phyloP scores from a whole-genome alignment of 169 alveolate genomes.

The Eimeria sp. region DNA sequence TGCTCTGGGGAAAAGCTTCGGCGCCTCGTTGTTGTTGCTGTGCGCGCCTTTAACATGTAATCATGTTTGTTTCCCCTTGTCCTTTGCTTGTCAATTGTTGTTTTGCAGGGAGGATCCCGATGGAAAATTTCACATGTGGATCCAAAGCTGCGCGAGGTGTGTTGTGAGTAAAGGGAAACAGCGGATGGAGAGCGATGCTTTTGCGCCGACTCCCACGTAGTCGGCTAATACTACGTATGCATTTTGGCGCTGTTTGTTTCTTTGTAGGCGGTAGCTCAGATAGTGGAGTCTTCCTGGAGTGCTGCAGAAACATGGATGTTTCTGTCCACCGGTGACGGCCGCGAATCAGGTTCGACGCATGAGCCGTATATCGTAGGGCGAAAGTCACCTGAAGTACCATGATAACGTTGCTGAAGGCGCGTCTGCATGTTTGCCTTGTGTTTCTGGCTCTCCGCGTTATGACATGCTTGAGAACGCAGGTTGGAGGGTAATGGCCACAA shows the following conservation, averaged over 20 bases:
- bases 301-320: neutral
- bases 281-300: neutral
- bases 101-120: neutral
- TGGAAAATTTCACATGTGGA: neutral
- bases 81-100: neutral
- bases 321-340: neutral
- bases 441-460: neutral
- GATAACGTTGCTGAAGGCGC: neutral
- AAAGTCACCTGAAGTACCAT: neutral
- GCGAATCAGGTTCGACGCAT: neutral
- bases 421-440: neutral
- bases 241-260: neutral
- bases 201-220: neutral
- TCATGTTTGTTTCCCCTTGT: neutral
- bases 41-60: too few species aligned
- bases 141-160: neutral
- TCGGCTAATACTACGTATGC: neutral
- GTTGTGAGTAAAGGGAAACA: neutral
- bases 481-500: neutral
- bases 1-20: neutral
- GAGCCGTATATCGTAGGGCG: neutral
- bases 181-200: neutral
- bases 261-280: neutral
- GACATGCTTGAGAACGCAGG: neutral
- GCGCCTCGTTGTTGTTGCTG: neutral